These are phyloP conservation scores for Myxozyma neglecta DNA, from an alignment of 805 yeast species.

Conservation along the genomic window DNA sequence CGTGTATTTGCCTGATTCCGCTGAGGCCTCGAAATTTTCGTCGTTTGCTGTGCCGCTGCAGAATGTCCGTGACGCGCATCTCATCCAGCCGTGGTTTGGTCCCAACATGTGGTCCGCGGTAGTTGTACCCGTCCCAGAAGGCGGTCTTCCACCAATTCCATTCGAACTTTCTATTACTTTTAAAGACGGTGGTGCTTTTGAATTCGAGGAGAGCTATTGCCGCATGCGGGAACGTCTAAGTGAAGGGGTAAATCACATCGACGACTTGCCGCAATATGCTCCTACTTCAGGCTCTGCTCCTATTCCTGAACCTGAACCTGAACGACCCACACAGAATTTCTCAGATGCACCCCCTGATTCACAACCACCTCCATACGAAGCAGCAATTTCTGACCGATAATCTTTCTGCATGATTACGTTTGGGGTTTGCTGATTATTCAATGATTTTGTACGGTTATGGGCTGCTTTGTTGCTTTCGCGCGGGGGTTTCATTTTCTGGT, in stretches of 20 bases:
- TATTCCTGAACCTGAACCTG: not conserved
- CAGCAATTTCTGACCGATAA: not conserved
- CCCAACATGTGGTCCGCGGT: constrained; percentile 33
- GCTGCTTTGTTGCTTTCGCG: not conserved
- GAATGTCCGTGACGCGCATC: constrained; percentile 30
- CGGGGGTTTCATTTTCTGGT: not conserved
- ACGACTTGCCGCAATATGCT: constrained; percentile 32
- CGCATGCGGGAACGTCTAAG: constrained; percentile 33
- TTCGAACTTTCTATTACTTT: constrained; percentile 32
- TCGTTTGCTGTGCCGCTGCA: constrained; percentile 33
- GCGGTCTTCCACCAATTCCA: constrained; percentile 31
- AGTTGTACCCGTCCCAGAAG: constrained; percentile 31
- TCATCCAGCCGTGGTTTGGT: constrained; percentile 36
- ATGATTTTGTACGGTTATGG: not conserved
- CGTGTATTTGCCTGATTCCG: constrained; percentile 29
- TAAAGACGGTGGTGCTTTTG: constrained; percentile 37
- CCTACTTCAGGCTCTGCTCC: not conserved
- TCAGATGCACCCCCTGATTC: not conserved
- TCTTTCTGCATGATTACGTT: not conserved
- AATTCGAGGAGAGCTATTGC: constrained; percentile 31
- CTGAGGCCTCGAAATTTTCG: constrained; percentile 13
- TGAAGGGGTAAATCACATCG: constrained; percentile 33
- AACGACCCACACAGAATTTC: not conserved
- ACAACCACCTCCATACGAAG: constrained; percentile 7
- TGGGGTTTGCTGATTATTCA: not conserved